phyloP scores from a whole-genome alignment of 140 eudicot genomes.

The Stevia rebaudiana region DNA sequence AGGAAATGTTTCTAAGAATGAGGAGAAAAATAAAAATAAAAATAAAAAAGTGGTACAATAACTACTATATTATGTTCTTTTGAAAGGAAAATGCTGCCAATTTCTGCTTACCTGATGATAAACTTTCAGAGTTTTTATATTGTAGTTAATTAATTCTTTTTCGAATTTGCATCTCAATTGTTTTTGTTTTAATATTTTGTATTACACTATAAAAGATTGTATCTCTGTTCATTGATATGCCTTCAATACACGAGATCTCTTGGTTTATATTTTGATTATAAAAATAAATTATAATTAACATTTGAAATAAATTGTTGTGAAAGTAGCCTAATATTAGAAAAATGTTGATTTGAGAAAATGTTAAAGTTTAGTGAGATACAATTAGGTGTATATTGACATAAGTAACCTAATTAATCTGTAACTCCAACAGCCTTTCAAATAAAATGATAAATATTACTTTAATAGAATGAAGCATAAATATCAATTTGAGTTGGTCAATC shows the following conservation, averaged over 20 bases:
- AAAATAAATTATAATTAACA: too few species aligned
- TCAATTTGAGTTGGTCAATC: too few species aligned
- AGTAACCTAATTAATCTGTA: too few species aligned
- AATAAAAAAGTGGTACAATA: slow-evolving; percentile 14
- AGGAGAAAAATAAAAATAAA: slow-evolving; percentile 16
- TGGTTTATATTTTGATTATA: background rate
- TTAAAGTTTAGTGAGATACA: too few species aligned
- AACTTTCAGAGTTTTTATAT: background rate
- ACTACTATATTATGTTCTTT: slow-evolving; percentile 10
- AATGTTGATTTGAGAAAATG: too few species aligned
- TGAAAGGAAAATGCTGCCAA: slow-evolving; percentile 6
- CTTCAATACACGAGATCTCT: background rate
- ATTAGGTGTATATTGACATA: too few species aligned
- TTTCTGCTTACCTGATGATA: background rate
- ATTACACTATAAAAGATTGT: background rate
- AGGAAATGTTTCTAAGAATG: slow-evolving; percentile 37
- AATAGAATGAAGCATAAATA: too few species aligned
- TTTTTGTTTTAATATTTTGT: slow-evolving; percentile 10
- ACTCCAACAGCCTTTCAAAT: too few species aligned
- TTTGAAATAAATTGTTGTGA: too few species aligned
- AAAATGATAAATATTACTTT: too few species aligned
- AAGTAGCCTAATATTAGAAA: too few species aligned
- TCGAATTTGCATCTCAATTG: background rate
- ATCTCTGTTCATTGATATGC: background rate
- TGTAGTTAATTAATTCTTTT: slow-evolving; percentile 6